A percentile compares a stretch with the other conserved stretches of the same genome.
phyloP scores from a whole-genome alignment of 2,329 filamentous ascomycete species.

The Cadophora gregata region DNA sequence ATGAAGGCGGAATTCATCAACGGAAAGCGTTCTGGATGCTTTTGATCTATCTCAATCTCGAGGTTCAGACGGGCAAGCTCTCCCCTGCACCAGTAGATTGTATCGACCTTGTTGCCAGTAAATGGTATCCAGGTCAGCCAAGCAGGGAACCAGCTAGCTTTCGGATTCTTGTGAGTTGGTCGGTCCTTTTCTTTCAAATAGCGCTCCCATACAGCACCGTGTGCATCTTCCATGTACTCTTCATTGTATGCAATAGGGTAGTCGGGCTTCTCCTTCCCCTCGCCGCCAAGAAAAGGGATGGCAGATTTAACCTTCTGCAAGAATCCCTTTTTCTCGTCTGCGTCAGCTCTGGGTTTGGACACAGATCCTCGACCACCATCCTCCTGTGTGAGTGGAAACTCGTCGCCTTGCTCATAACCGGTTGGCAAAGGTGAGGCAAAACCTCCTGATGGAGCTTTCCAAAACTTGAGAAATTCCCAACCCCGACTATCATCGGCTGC shows the following conservation, averaged over 20 bases:
- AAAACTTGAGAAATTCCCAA: slow-evolving; percentile 65
- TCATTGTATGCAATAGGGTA: slow-evolving; percentile 71
- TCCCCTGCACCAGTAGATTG: slow-evolving; percentile 87
- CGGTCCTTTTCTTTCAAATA: slow-evolving; percentile 84
- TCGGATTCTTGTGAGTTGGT: slow-evolving; percentile 80
- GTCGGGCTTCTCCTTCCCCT: slow-evolving; percentile 40
- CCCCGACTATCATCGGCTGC: slow-evolving; percentile 25
- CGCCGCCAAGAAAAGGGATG: slow-evolving; percentile 52
- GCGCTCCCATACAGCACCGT: slow-evolving; percentile 77
- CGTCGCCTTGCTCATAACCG: slow-evolving; percentile 51
- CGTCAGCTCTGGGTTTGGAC: slow-evolving; percentile 19
- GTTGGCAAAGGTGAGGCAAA: slow-evolving; percentile 68
- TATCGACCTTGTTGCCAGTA: slow-evolving; percentile 89
- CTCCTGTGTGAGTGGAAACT: slow-evolving; percentile 50
- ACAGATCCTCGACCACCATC: slow-evolving; percentile 22
- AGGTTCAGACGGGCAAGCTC: slow-evolving; percentile 87
- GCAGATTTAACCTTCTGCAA: slow-evolving; percentile 57
- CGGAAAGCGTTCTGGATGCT: slow-evolving; percentile 83
- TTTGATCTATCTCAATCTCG: slow-evolving; percentile 91
- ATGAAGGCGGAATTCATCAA: slow-evolving; percentile 97
- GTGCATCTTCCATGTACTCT: slow-evolving; percentile 64
- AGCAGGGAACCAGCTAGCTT: slow-evolving; percentile 57
- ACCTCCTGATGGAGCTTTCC: slow-evolving; percentile 66
- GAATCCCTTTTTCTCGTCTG: slow-evolving; percentile 52
- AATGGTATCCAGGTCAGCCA: slow-evolving; percentile 84